Percentiles rank a stretch among this genome's conserved stretches.
Conservation (phyloP, 2,329 filamentous ascomycete species). For the Aspergillus awamori region DNA sequence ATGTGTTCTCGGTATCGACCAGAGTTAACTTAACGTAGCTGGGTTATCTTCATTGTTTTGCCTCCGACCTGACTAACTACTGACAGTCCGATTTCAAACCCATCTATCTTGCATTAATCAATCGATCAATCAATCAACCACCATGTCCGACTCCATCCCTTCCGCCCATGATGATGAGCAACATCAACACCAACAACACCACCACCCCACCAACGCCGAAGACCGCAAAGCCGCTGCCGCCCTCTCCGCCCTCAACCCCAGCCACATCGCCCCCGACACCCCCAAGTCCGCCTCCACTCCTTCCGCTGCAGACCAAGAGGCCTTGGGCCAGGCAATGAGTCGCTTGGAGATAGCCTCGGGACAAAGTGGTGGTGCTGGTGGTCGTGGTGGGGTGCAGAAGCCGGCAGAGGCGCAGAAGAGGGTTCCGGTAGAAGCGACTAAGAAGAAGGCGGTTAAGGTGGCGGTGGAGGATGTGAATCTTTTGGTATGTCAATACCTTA, state of each 20-base stretch:
- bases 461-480: conserved; percentile 49
- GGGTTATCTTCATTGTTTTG: no score
- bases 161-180: conserved; percentile 42
- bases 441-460: conserved; percentile 50
- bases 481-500: conserved; percentile 41
- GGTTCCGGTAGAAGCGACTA: conserved; percentile 32
- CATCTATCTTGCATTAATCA: not conserved
- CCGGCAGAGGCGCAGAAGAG: conserved; percentile 29
- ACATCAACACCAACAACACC: conserved; percentile 35
- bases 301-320: conserved; percentile 49
- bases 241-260: conserved; percentile 50
- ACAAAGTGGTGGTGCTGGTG: conserved; percentile 10
- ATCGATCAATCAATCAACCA: conserved; percentile 9
- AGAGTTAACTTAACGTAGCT: no score
- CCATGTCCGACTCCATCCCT: conserved; percentile 50
- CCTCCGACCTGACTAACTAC: no score
- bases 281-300: conserved; percentile 37
- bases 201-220: conserved; percentile 49
- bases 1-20: no score
- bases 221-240: conserved; percentile 55
- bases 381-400: conserved; percentile 20
- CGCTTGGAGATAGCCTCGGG: conserved; percentile 49
- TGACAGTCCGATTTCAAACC: no score
- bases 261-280: conserved; percentile 41
- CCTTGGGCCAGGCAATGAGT: conserved; percentile 54